Evolutionary conservation across 116 monocot genomes (phyloP).

Genomic region (Iris pallida): DNA sequence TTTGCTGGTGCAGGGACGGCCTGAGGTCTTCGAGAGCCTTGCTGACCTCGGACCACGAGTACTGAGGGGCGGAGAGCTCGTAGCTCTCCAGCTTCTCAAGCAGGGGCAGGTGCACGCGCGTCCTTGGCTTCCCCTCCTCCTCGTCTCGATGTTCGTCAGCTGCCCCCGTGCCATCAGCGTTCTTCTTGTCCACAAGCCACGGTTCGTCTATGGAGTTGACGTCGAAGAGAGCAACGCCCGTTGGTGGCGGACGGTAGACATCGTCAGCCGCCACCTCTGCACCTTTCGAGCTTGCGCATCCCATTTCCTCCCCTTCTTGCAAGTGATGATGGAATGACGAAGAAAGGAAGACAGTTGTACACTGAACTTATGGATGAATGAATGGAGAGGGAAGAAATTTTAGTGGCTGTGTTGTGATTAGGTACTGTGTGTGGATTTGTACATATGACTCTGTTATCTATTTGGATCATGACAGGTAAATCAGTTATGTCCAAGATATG

Average conservation of each 20-base stretch:
- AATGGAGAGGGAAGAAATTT: too few relatives aligned
- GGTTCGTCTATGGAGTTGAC: slow-evolving; percentile 69
- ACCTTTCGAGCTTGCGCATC: slow-evolving; percentile 67
- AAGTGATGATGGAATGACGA: too few relatives aligned
- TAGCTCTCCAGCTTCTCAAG: slow-evolving; percentile 72
- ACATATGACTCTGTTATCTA: too few relatives aligned
- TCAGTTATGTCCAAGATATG: too few relatives aligned
- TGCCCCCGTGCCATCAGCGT: background rate
- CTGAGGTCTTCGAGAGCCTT: slow-evolving; percentile 78
- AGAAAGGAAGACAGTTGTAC: too few relatives aligned
- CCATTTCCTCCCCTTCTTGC: slow-evolving; percentile 30
- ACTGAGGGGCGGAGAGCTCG: slow-evolving; percentile 35
- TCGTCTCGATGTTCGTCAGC: slow-evolving; percentile 11
- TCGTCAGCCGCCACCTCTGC: slow-evolving; percentile 24
- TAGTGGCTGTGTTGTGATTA: too few relatives aligned
- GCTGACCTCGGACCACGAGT: slow-evolving; percentile 91
- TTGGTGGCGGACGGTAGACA: slow-evolving; percentile 65
- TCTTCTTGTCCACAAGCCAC: slow-evolving; percentile 50
- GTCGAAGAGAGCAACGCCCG: slow-evolving; percentile 82
- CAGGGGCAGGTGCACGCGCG: slow-evolving; percentile 31
- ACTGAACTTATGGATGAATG: too few relatives aligned
- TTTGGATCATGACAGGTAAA: too few relatives aligned
- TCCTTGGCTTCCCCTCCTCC: slow-evolving; percentile 14
- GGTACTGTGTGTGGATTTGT: too few relatives aligned
- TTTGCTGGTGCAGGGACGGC: slow-evolving; percentile 24